phyloP scores from a whole-genome alignment of 2,329 filamentous ascomycete species.

The Sporothrix phasma region DNA sequence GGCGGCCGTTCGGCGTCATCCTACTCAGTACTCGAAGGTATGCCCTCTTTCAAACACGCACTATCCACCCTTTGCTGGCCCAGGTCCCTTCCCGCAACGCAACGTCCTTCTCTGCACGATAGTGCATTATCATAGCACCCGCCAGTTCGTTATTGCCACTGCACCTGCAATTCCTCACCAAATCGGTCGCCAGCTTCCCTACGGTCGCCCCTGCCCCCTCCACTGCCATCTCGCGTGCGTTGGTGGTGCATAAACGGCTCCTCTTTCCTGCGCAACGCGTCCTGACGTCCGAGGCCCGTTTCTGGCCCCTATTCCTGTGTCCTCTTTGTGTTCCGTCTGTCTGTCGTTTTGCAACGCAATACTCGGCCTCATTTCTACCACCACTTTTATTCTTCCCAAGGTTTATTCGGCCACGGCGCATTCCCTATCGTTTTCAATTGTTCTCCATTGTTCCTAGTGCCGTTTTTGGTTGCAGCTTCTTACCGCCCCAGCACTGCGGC shows the following conservation, averaged over 20 bases:
- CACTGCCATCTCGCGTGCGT: background rate
- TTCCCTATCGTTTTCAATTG: background rate
- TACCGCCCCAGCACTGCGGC: background rate
- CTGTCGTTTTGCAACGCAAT: background rate
- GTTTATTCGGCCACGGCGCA: background rate
- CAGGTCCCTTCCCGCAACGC: background rate
- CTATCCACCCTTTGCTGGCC: background rate
- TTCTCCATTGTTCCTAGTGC: background rate
- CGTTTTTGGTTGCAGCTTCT: background rate
- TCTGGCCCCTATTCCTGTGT: background rate
- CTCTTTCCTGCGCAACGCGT: constrained; percentile 1
- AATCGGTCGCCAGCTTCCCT: background rate
- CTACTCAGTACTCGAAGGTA: no score
- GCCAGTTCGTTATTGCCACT: constrained; percentile 1
- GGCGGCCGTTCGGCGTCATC: background rate
- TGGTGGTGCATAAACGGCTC: background rate
- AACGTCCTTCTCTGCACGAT: background rate
- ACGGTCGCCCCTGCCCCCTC: background rate
- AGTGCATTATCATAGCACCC: background rate
- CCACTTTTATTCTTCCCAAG: background rate
- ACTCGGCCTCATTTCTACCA: background rate
- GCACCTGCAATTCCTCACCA: background rate
- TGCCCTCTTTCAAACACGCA: no score
- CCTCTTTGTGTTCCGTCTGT: background rate
- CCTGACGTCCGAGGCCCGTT: background rate